These are phyloP conservation scores for Penstemon barbatus DNA, from an alignment of 257 asterid genomes.

Conservation along the genomic window DNA sequence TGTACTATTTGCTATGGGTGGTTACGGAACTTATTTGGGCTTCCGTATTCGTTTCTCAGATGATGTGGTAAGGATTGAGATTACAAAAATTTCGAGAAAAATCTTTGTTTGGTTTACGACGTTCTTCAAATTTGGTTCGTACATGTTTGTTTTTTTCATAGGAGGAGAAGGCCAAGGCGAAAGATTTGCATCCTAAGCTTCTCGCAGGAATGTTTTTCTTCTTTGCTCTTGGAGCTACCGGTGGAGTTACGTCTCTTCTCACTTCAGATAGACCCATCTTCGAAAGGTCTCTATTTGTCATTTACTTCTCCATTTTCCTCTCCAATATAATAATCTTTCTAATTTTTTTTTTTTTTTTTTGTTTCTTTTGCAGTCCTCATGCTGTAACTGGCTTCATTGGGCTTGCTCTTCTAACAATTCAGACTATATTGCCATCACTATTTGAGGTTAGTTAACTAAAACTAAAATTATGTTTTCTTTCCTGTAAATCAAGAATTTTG, in stretches of 20 bases:
- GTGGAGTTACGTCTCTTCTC: slow-evolving; percentile 82
- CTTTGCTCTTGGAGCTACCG: slow-evolving; percentile 96
- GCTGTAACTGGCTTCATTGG: slow-evolving; percentile 52
- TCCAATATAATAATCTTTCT: neutral
- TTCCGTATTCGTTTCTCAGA: slow-evolving; percentile 79
- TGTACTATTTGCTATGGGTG: slow-evolving; percentile 95
- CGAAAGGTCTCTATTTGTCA: slow-evolving; percentile 51
- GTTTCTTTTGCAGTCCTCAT: slow-evolving; percentile 33
- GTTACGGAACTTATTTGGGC: slow-evolving; percentile 91
- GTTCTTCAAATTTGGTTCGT: neutral
- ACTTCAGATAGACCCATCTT: slow-evolving; percentile 87
- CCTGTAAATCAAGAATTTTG: neutral
- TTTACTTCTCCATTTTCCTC: slow-evolving; percentile 4
- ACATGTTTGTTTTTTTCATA: slow-evolving; percentile 12
- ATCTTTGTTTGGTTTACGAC: neutral
- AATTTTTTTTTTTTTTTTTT: neutral
- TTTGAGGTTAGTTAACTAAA: slow-evolving; percentile 56
- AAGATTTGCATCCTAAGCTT: slow-evolving; percentile 93
- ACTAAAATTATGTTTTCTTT: neutral
- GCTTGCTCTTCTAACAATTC: slow-evolving; percentile 42
- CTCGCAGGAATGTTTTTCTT: slow-evolving; percentile 95
- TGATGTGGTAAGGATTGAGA: slow-evolving; percentile 52
- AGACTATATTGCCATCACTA: slow-evolving; percentile 40
- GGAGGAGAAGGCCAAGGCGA: slow-evolving; percentile 98
- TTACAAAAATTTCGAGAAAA: no score